phyloP scores from a whole-genome alignment of 106 monocot species.

The Phalaenopsis equestris region DNA sequence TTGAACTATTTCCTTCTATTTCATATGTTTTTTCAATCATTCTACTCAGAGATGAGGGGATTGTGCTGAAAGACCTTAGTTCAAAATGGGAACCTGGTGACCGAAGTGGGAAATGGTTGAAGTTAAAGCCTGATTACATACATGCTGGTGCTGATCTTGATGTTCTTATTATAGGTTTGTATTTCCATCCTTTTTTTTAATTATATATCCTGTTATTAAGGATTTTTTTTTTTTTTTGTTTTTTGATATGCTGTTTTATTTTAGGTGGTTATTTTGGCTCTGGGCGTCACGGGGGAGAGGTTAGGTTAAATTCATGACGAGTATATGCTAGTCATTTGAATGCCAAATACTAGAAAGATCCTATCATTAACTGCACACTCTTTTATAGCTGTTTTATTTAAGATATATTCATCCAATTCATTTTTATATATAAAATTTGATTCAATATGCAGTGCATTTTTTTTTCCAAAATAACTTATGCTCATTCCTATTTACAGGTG shows the following conservation, averaged over 20 bases:
- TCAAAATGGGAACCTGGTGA: conserved; percentile 98
- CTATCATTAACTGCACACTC: background rate
- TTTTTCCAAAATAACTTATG: background rate
- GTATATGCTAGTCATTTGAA: background rate
- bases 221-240: too few species aligned
- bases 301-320: conserved; percentile 13
- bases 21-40: background rate
- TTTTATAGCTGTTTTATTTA: background rate
- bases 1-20: background rate
- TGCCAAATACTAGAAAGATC: background rate
- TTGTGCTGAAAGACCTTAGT: conserved; percentile 83
- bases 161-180: conserved; percentile 88
- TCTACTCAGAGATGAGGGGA: conserved; percentile 75
- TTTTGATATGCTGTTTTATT: conserved; percentile 11
- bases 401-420: background rate
- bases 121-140: conserved; percentile 95
- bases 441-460: background rate
- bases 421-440: background rate
- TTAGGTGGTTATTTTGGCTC: conserved; percentile 98
- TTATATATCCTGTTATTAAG: background rate
- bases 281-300: conserved; percentile 94
- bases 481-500: conserved; percentile 43
- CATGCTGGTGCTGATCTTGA: conserved; percentile 93
- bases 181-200: background rate
- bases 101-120: conserved; percentile 95